A percentile compares a stretch with the other conserved stretches of the same genome.
phyloP scores from a whole-genome alignment of 352 stramenopile genomes.

The Pythium oligandrum region DNA sequence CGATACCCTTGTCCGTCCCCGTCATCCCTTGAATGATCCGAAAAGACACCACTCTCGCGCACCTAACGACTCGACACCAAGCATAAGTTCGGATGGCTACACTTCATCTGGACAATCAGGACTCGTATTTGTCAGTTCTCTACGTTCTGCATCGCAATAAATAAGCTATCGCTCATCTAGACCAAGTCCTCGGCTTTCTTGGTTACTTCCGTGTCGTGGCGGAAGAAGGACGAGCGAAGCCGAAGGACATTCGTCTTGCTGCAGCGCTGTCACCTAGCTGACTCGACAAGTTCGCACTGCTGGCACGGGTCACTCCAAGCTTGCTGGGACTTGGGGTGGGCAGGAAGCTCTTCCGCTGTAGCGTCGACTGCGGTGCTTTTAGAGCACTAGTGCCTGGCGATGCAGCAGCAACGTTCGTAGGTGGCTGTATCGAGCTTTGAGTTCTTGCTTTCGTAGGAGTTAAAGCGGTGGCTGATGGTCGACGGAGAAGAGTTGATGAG shows the following conservation, averaged over 20 bases:
- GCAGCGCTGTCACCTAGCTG: too few species aligned
- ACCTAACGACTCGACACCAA: slow-evolving; percentile 5
- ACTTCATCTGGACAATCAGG: not conserved
- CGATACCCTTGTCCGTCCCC: too few species aligned
- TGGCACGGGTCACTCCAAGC: slow-evolving; percentile 14
- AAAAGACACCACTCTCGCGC: not conserved
- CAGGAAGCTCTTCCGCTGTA: slow-evolving; percentile 24
- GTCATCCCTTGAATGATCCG: not conserved
- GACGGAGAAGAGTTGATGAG: too few species aligned
- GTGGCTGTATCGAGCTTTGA: too few species aligned
- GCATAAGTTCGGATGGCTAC: slow-evolving; percentile 17
- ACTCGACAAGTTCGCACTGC: not conserved
- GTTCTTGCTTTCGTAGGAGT: too few species aligned
- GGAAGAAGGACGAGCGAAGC: slow-evolving; percentile 22
- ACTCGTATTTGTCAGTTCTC: too few species aligned
- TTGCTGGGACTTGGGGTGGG: slow-evolving; percentile 13
- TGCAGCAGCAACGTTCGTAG: too few species aligned
- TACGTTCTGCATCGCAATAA: too few species aligned
- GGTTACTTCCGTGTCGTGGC: slow-evolving; percentile 15
- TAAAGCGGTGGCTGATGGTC: too few species aligned
- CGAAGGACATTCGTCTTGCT: slow-evolving; percentile 24
- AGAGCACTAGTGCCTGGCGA: too few species aligned
- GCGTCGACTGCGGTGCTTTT: slow-evolving; percentile 10
- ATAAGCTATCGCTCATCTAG: too few species aligned
- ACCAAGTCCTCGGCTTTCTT: not conserved